These are phyloP conservation scores for Hansenula sp. DNA, from an alignment of 1,139 yeast species.

Conservation along the genomic window DNA sequence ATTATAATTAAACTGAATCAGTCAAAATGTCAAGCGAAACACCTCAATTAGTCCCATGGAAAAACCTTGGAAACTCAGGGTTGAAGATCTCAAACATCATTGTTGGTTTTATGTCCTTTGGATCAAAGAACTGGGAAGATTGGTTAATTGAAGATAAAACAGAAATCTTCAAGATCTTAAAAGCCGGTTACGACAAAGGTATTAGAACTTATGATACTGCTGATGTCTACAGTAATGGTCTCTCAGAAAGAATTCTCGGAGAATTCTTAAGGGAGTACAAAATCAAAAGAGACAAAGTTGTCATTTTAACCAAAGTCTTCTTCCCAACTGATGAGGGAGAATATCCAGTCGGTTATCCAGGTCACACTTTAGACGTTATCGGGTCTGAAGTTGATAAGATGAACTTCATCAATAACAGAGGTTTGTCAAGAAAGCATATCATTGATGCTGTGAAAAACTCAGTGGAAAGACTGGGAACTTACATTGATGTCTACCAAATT, in stretches of 20 bases:
- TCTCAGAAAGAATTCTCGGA: conserved; percentile 34
- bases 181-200: conserved; percentile 43
- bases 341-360: background rate
- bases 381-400: conserved; percentile 16
- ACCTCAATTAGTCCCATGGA: background rate
- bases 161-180: conserved; percentile 32
- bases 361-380: conserved; percentile 10
- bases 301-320: conserved; percentile 40
- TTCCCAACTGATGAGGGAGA: conserved; percentile 26
- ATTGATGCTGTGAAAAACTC: conserved; percentile 46
- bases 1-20: no score
- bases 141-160: conserved; percentile 44
- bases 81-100: conserved; percentile 44
- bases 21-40: background rate
- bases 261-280: conserved; percentile 34
- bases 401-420: conserved; percentile 33
- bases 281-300: conserved; percentile 39
- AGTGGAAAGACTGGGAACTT: conserved; percentile 46
- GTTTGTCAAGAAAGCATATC: conserved; percentile 51
- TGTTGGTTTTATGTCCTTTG: conserved; percentile 54
- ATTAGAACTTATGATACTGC: conserved; percentile 50
- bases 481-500: conserved; percentile 41
- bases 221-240: conserved; percentile 38
- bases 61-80: conserved; percentile 32
- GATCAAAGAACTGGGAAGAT: conserved; percentile 37